phyloP scores from a whole-genome alignment of 108 stramenopile genomes.

The Conticribra guillardii region DNA sequence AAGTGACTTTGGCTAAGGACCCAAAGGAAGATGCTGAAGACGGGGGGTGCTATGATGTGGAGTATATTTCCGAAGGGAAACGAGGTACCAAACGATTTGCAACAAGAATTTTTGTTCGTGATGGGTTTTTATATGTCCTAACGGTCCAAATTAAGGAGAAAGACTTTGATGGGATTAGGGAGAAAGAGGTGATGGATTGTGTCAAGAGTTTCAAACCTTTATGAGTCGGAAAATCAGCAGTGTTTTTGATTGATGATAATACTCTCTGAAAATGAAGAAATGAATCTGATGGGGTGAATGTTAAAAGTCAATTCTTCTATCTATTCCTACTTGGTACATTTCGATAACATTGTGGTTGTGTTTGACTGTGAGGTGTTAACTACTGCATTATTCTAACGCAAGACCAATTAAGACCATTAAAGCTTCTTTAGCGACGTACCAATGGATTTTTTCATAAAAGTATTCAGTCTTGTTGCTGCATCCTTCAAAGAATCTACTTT shows the following conservation, averaged over 20 bases:
- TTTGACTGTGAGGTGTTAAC: no score
- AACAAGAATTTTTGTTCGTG: conserved; percentile 64
- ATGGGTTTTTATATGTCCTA: conserved; percentile 68
- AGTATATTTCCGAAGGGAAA: conserved; percentile 74
- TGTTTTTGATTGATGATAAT: no score
- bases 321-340: no score
- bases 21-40: conserved; percentile 44
- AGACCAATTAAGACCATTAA: no score
- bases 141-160: conserved; percentile 77
- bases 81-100: conserved; percentile 74
- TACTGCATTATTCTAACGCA: no score
- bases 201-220: conserved; percentile 42
- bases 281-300: no score
- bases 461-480: conserved; percentile 16
- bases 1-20: conserved; percentile 78
- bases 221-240: no score
- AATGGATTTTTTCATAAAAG: conserved; percentile 40
- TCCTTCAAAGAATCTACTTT: conserved; percentile 18
- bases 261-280: no score
- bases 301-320: no score
- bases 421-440: conserved; percentile 16
- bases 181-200: conserved; percentile 35
- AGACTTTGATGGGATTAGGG: conserved; percentile 41
- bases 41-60: conserved; percentile 63
- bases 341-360: no score